Base-by-base conservation (phyloP, 768 basidiomycete species). In the Lactarius tabidus region DNA sequence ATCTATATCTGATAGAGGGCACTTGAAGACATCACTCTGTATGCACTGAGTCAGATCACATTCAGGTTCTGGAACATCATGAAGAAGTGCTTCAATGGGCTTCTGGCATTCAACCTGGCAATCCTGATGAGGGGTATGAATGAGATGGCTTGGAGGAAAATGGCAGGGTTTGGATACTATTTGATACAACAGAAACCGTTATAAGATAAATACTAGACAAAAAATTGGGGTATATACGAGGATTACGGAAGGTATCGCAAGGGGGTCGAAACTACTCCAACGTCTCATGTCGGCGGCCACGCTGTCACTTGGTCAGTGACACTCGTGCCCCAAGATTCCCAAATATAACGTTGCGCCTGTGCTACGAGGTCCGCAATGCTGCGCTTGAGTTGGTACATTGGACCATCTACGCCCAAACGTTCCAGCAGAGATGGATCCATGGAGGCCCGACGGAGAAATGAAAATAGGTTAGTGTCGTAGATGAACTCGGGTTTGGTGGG, bases 401-500 rank as follows among this genome's bases (percentile, higher is more conserved):
- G 63, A 3, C 63, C 65, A 8, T 68, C 52, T 5, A 57, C 23
- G 20, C 67, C 59, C 33, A 63, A 56, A 54, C 53, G 67, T 52
- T 60, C 52, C n/a, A 28, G 52, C 17, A 64, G 57, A 15, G 66
- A 60, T 1, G 59, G 59, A n/a, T 62, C 43, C 26, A 28, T 48
- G 28, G 57, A 38, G 18, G 60, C 35, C 35, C 60, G 66, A n/a
- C 68, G 68, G 33, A 67, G 28, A 58, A 69, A 68, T 28, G 35
- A 71, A 35, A 74, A 66, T 72, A 77, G 76, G 72, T 72, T 73
- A 67, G 76, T 73, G 70, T 72, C 76, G 65, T 72, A 77, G 59
- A 73, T 72, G 65, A 76, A 75, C 74, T 81, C 77, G 36, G 79
- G 80, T 69, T 78, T 79, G 62, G 75, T 78, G 63, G 74, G 66